A percentile compares a stretch with the other conserved stretches of the same genome.
These are phyloP conservation scores for Penicillium coprophilum DNA, from an alignment of 495 filamentous ascomycete species.

Conservation along the genomic window DNA sequence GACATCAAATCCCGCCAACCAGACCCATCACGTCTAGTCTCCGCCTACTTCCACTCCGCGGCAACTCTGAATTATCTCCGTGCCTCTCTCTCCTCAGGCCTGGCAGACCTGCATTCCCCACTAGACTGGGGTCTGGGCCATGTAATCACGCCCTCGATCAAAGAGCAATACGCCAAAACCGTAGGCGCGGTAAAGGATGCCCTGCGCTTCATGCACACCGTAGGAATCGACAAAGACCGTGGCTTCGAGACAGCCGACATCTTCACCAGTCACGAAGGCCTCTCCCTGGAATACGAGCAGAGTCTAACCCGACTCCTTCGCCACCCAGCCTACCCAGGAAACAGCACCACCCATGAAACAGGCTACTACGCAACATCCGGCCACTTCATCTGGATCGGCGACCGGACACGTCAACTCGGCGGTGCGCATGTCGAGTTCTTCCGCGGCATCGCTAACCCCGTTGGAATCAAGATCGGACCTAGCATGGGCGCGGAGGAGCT, in stretches of 20 bases:
- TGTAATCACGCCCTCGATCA: constrained; percentile 77
- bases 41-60: constrained; percentile 93
- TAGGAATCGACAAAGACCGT: constrained; percentile 86
- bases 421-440: constrained; percentile 97
- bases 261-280: constrained; percentile 91
- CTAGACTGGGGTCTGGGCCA: constrained; percentile 96
- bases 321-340: constrained; percentile 40
- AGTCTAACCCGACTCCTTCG: constrained; percentile 72
- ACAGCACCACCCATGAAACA: constrained; percentile 17
- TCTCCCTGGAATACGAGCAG: constrained; percentile 94
- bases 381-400: constrained; percentile 98
- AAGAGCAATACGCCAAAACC: constrained; percentile 78
- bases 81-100: constrained; percentile 76
- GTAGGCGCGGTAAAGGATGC: constrained; percentile 86
- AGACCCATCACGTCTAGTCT: constrained; percentile 80
- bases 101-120: constrained; percentile 90
- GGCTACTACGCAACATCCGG: constrained; percentile 87
- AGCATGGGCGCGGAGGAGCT: constrained; percentile 74
- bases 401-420: constrained; percentile 88
- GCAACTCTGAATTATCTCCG: constrained; percentile 91
- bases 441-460: constrained; percentile 90
- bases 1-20: constrained; percentile 63
- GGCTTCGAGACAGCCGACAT: constrained; percentile 88
- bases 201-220: constrained; percentile 90
- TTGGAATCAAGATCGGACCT: constrained; percentile 94